These are phyloP conservation scores for Acrodontium crateriforme DNA, from an alignment of 2,329 filamentous ascomycete species.

Conservation along the genomic window DNA sequence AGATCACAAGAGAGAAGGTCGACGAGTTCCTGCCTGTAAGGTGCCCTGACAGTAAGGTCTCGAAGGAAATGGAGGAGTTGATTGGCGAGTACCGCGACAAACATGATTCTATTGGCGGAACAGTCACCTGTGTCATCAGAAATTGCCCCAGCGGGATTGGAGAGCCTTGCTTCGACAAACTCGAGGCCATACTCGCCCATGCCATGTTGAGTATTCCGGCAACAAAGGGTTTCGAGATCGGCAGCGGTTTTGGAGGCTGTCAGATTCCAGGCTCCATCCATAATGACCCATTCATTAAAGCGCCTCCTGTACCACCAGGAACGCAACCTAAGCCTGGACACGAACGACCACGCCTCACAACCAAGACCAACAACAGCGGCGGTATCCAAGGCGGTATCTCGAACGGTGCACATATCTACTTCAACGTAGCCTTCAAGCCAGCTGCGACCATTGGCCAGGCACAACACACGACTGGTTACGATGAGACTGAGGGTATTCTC, in stretches of 20 bases:
- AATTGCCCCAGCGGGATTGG: constrained; percentile 76
- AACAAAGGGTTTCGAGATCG: constrained; percentile 90
- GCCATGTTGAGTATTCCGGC: constrained; percentile 93
- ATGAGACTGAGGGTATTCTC: constrained; percentile 59
- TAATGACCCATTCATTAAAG: constrained; percentile 73
- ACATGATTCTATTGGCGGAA: constrained; percentile 84
- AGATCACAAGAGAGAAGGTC: constrained; percentile 60
- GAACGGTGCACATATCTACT: constrained; percentile 88
- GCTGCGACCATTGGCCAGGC: constrained; percentile 84
- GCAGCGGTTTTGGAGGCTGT: constrained; percentile 78
- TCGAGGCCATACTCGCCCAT: constrained; percentile 81
- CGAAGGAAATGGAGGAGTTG: constrained; percentile 59
- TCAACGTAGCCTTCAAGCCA: constrained; percentile 89
- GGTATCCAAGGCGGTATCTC: constrained; percentile 92
- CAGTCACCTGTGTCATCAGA: constrained; percentile 83
- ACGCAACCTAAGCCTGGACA: constrained; percentile 11
- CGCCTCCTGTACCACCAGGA: constrained; percentile 33
- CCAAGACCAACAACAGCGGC: constrained; percentile 87
- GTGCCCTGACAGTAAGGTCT: constrained; percentile 57
- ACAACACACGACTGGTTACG: constrained; percentile 71
- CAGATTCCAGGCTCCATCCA: constrained; percentile 78
- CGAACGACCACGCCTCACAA: constrained; percentile 52
- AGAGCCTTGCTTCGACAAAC: constrained; percentile 90
- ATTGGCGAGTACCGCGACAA: constrained; percentile 67
- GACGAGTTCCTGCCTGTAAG: constrained; percentile 77